Evolutionary conservation across 495 filamentous ascomycete species (phyloP), one percentile per base, ranked within the genome.

Genomic region (Hypomontagnella monticulosa): DNA sequence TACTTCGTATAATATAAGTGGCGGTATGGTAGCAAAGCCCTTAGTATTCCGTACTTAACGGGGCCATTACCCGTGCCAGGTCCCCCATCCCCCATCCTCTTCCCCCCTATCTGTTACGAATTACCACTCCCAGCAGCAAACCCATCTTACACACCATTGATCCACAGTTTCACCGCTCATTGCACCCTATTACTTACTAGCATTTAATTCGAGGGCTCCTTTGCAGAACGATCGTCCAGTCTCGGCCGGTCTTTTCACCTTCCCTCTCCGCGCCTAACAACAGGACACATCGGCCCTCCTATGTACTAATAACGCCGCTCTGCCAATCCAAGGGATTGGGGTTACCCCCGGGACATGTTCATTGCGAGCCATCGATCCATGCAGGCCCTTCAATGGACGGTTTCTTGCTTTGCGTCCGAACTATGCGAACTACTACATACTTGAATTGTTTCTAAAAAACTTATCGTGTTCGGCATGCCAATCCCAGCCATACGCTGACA

Each of bases 131-230:
- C 65, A 49, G 66, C 67, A 51, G n/a, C n/a, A 48, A 48, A 48
- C 23, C 63, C 42, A 49, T 60, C 49, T 32, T 30, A 64, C 43
- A 44, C 37, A 69, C 48, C 49, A 55, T 33, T 40, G 66, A 70
- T 66, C 66, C 66, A 66, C 61, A 65, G 66, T 66, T 66, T 70
- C 66, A 70, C 66, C 66, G 66, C 66, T 70, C 51, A 61, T 70
- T 62, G 37, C 33, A 61, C 54, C 54, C 49, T 61, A 56, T 51
- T 61, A 36, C 57, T 38, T 56, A 27, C 48, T 61, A 52, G 52
- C 59, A 54, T 63, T 44, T 63, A 44, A 63, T 63, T 69, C 59
- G 43, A 63, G 30, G 54, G 18, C 20, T 41, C 54, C 18, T 63
- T 57, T 55, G 59, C 51, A 69, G 59, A 55, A 69, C 54, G 65